Evolutionary conservation across 2,329 filamentous ascomycete species (phyloP).

Genomic region (Xylaria sp.): DNA sequence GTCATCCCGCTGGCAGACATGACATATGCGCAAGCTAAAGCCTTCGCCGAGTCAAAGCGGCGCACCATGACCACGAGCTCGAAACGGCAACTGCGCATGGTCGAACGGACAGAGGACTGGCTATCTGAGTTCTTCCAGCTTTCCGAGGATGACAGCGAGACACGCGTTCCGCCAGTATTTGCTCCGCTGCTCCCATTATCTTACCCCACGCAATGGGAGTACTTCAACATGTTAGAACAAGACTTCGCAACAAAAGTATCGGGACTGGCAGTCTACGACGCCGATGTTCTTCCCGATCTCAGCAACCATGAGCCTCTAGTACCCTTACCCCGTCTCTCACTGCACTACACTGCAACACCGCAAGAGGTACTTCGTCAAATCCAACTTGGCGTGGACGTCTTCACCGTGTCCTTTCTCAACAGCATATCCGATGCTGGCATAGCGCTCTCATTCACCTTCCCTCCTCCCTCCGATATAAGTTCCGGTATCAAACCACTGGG

Average conservation of each 20-base stretch:
- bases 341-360: conserved; percentile 71
- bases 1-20: conserved; percentile 83
- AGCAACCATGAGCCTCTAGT: conserved; percentile 64
- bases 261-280: conserved; percentile 82
- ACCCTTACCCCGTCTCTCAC: conserved; percentile 76
- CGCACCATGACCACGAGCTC: conserved; percentile 59
- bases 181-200: conserved; percentile 79
- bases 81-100: conserved; percentile 85
- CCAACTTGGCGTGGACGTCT: conserved; percentile 80
- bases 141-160: conserved; percentile 49
- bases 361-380: conserved; percentile 82
- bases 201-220: conserved; percentile 80
- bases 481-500: conserved; percentile 66
- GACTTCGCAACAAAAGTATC: conserved; percentile 69
- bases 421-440: conserved; percentile 84
- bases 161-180: conserved; percentile 61
- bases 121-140: conserved; percentile 71
- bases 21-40: conserved; percentile 57
- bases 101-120: conserved; percentile 86
- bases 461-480: conserved; percentile 52
- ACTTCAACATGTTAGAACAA: conserved; percentile 76
- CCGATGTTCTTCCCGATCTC: conserved; percentile 74
- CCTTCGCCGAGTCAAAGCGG: conserved; percentile 68
- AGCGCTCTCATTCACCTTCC: conserved; percentile 82
- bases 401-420: conserved; percentile 80